Conservation (phyloP, 106 monocot species). For the Dioscorea alata region DNA sequence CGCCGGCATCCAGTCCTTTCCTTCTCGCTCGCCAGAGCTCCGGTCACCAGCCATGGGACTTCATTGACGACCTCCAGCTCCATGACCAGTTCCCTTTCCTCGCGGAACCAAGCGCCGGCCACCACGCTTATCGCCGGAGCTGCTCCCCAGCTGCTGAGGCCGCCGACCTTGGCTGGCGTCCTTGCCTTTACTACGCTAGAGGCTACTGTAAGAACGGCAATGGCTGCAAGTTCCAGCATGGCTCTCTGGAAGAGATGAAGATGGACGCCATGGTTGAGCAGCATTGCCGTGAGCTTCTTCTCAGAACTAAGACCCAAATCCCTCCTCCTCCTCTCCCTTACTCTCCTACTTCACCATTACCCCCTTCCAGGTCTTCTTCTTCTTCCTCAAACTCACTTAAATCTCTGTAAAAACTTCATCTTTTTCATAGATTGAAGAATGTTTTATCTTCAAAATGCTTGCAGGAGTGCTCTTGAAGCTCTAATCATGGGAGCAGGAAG, state of each 20-base stretch:
- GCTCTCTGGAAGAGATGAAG: conserved; percentile 41
- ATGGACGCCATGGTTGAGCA: conserved; percentile 54
- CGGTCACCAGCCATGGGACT: conserved; percentile 10
- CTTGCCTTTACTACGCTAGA: conserved; percentile 80
- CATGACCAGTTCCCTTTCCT: conserved; percentile 68
- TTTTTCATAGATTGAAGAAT: too few species aligned
- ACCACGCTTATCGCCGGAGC: conserved; percentile 36
- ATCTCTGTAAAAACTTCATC: too few species aligned
- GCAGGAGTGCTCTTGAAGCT: too few species aligned
- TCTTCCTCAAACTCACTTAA: too few species aligned
- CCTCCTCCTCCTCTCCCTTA: conserved; percentile 30
- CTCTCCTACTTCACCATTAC: conserved; percentile 23
- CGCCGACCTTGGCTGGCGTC: conserved; percentile 50
- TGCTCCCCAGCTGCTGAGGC: conserved; percentile 33
- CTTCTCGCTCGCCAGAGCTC: conserved; percentile 40
- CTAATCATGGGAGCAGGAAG: conserved; percentile 34
- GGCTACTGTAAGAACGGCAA: conserved; percentile 92
- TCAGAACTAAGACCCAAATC: conserved; percentile 62
- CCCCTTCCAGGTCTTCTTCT: too few species aligned
- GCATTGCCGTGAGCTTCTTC: conserved; percentile 66
- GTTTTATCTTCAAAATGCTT: too few species aligned
- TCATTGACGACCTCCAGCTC: conserved; percentile 64
- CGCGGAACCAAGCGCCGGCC: conserved; percentile 31
- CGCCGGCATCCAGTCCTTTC: conserved; percentile 21
- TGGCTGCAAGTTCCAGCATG: conserved; percentile 72